phyloP scores from a whole-genome alignment of 371 early-diverging fungal genomes.

The Dinochytrium kinnereticum region DNA sequence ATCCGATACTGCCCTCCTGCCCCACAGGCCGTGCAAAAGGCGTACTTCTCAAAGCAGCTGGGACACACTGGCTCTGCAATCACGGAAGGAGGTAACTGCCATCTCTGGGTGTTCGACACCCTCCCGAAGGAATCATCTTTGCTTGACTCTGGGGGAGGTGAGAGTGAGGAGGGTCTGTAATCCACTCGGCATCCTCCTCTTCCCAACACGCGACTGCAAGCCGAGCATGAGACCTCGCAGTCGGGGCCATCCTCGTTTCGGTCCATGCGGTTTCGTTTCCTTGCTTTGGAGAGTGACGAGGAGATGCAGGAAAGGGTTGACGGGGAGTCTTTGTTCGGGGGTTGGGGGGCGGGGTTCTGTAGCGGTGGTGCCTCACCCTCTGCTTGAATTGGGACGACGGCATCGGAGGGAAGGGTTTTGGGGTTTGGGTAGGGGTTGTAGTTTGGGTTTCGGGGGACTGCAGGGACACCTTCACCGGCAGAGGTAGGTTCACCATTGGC shows the following conservation, averaged over 20 bases:
- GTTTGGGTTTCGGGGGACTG: not conserved
- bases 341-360: not conserved
- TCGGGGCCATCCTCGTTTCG: constrained; percentile 6
- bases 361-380: not conserved
- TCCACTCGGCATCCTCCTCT: not conserved
- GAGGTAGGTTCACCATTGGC: constrained; percentile 10
- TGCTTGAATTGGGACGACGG: not conserved
- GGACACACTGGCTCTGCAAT: constrained; percentile 24
- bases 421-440: constrained; percentile 5
- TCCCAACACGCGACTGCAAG: not conserved
- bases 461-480: not conserved
- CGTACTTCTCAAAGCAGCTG: constrained; percentile 25
- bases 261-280: not conserved
- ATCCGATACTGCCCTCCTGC: constrained; percentile 41
- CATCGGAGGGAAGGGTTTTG: not conserved
- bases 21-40: constrained; percentile 39
- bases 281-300: not conserved
- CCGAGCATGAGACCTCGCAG: not conserved
- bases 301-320: not conserved
- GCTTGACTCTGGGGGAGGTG: not conserved
- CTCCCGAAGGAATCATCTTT: not conserved
- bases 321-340: not conserved
- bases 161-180: not conserved
- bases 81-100: not conserved
- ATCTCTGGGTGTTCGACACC: not conserved